Evolutionary conservation across 176 grass and related monocot species (phyloP).

Genomic region (Tillandsia fasciculata): DNA sequence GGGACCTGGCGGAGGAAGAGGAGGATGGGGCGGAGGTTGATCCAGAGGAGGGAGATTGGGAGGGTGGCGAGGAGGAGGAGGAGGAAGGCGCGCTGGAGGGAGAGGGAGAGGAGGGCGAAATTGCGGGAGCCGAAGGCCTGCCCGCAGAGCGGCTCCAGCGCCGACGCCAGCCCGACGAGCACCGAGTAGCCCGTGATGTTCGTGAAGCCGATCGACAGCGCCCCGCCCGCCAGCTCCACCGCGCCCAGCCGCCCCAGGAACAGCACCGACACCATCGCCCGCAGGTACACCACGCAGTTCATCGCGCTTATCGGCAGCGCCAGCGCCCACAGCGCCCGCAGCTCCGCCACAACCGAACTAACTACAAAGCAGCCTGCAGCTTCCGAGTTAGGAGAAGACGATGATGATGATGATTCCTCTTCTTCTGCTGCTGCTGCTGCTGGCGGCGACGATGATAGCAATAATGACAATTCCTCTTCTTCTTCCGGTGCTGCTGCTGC

Average conservation of each 20-base stretch:
- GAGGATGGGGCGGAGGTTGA: constrained; percentile 74
- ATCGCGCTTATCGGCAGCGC: constrained; percentile 76
- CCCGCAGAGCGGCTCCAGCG: constrained; percentile 72
- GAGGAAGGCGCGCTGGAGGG: constrained; percentile 68
- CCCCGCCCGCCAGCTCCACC: constrained; percentile 82
- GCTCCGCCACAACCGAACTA: constrained; percentile 15
- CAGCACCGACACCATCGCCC: constrained; percentile 88
- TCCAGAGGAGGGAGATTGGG: constrained; percentile 86
- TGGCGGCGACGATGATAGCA: no score
- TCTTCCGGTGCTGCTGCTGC: no score
- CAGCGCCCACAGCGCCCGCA: constrained; percentile 61
- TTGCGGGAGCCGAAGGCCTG: constrained; percentile 86
- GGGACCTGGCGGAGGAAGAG: constrained; percentile 75
- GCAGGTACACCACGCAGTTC: constrained; percentile 86
- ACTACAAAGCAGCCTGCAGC: no score
- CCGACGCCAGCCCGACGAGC: constrained; percentile 81
- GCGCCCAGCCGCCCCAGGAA: constrained; percentile 78
- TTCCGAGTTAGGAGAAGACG: no score
- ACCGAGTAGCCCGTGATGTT: constrained; percentile 98
- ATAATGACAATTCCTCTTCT: no score
- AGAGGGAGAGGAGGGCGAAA: constrained; percentile 68
- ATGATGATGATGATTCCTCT: neutral
- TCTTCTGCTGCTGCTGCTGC: no score
- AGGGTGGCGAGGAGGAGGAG: constrained; percentile 53
- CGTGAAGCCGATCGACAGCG: constrained; percentile 87